Evolutionary conservation across 2,329 filamentous ascomycete genomes (phyloP).

Genomic region (Phaeosphaeriaceae sp.): DNA sequence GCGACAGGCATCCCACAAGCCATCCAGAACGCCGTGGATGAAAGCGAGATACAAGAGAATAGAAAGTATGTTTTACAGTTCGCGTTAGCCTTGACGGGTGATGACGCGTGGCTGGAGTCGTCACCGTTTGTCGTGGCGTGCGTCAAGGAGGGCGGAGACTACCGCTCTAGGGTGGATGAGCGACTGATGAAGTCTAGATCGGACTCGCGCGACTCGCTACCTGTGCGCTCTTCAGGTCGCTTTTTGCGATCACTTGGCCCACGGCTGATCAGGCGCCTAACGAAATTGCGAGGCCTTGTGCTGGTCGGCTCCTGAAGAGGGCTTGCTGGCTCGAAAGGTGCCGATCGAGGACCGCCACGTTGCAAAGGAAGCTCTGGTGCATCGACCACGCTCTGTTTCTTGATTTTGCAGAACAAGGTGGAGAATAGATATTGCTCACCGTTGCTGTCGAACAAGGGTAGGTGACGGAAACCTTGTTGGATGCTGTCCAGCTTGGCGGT

Average conservation of each 20-base stretch:
- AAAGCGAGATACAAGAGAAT: slow-evolving; percentile 24
- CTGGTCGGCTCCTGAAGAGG: slow-evolving; percentile 41
- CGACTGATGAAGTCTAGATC: slow-evolving; percentile 43
- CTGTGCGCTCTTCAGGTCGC: slow-evolving; percentile 40
- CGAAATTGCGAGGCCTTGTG: slow-evolving; percentile 44
- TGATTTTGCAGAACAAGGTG: slow-evolving; percentile 89
- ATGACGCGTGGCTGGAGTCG: slow-evolving; percentile 26
- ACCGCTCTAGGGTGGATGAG: slow-evolving; percentile 47
- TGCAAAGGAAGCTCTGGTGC: slow-evolving; percentile 40
- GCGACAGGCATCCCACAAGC: slow-evolving; percentile 3
- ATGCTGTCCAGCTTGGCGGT: slow-evolving; percentile 91
- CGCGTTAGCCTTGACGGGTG: slow-evolving; percentile 12
- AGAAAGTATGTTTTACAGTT: slow-evolving; percentile 28
- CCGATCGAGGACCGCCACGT: slow-evolving; percentile 30
- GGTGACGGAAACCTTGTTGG: slow-evolving; percentile 89
- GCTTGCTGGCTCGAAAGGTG: slow-evolving; percentile 37
- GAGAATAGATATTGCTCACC: slow-evolving; percentile 96
- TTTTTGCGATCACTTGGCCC: slow-evolving; percentile 54
- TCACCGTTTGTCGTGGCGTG: slow-evolving; percentile 29
- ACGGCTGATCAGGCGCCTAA: slow-evolving; percentile 54
- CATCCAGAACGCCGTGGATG: slow-evolving; percentile 17
- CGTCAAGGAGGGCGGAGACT: slow-evolving; percentile 22
- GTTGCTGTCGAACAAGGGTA: slow-evolving; percentile 86
- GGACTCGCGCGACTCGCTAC: slow-evolving; percentile 43
- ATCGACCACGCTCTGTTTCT: slow-evolving; percentile 63